Percentiles rank a stretch among this genome's conserved stretches.
phyloP scores from a whole-genome alignment of 805 yeast genomes.

The Yarrowia osloensis region DNA sequence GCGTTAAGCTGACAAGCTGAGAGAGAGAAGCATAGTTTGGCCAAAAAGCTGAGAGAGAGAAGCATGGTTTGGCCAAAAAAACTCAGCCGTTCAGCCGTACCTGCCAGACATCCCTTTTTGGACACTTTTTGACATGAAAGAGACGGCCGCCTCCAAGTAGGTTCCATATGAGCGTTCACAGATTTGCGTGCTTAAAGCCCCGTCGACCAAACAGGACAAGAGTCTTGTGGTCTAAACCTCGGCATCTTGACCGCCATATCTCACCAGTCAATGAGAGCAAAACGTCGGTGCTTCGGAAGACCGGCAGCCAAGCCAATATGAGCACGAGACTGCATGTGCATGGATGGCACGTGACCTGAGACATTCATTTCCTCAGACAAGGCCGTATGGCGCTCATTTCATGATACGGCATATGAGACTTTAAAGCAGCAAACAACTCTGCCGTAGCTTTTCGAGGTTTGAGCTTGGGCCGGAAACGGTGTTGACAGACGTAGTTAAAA shows the following conservation, averaged over 20 bases:
- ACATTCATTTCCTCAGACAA: neutral
- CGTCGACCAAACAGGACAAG: neutral
- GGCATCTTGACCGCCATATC: neutral
- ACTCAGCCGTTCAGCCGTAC: constrained; percentile 15
- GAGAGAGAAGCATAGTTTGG: neutral
- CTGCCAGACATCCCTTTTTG: constrained; percentile 1
- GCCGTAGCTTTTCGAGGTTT: neutral
- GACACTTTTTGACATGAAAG: neutral
- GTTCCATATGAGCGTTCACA: neutral
- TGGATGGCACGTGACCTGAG: neutral
- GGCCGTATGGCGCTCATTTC: neutral
- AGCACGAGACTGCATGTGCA: constrained; percentile 10
- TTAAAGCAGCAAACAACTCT: neutral
- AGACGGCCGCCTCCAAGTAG: neutral
- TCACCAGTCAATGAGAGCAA: neutral
- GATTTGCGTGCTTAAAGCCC: neutral
- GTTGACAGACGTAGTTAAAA: neutral
- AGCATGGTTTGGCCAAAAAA: neutral
- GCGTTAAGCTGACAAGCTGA: neutral
- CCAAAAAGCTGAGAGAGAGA: neutral
- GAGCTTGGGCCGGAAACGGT: neutral
- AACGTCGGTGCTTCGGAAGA: constrained; percentile 4
- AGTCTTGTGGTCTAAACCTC: neutral
- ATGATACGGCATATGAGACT: neutral
- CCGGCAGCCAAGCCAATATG: constrained; percentile 14